Percentiles rank a stretch among this genome's conserved stretches.
Conservation (phyloP, 75 land plant species). For the Sequoiadendron giganteum region DNA sequence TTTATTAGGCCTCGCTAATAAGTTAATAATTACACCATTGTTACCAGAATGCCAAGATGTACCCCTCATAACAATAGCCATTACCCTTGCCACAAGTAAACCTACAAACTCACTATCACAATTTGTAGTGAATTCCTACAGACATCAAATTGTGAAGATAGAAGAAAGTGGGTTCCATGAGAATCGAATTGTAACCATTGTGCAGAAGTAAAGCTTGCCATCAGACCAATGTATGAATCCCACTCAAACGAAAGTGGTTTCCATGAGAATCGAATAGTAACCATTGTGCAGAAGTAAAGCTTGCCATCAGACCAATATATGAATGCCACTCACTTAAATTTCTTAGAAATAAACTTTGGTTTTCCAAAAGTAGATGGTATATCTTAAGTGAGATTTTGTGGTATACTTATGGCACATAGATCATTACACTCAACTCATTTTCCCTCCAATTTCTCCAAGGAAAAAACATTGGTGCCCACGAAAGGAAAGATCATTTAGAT, state of each 20-base stretch:
- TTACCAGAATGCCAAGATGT: neutral
- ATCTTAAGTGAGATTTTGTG: neutral
- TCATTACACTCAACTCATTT: no score
- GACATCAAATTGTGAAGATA: neutral
- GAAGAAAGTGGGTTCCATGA: neutral
- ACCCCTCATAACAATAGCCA: neutral
- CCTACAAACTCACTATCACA: neutral
- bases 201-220: neutral
- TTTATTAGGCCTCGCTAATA: neutral
- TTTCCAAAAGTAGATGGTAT: neutral
- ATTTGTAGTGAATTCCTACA: neutral
- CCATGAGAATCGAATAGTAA: neutral
- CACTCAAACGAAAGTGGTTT: neutral
- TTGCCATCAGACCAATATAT: neutral
- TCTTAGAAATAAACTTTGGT: neutral
- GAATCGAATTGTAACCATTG: neutral
- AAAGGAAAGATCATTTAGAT: no score
- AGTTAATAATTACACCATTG: neutral
- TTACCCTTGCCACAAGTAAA: neutral
- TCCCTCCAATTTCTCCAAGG: no score
- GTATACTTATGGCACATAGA: no score
- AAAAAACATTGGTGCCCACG: no score
- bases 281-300: neutral
- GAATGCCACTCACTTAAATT: neutral
- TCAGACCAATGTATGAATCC: neutral